Evolutionary conservation across 1,284 basidiomycete genomes (phyloP).

Genomic region (Stygiomarasmius scandens): DNA sequence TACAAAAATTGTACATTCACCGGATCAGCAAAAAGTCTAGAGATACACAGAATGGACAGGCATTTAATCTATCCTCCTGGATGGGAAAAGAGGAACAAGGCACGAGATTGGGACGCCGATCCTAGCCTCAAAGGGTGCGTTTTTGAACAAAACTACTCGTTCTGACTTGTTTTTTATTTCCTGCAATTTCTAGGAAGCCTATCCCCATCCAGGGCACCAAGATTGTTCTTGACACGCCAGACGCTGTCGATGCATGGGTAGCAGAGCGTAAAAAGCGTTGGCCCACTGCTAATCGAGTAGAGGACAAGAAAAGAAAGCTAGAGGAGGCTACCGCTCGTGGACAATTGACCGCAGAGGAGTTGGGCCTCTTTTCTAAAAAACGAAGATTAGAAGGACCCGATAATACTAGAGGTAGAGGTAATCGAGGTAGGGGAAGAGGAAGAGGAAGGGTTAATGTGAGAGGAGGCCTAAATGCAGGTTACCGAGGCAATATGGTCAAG

Average conservation of each 20-base stretch:
- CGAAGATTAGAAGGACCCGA: slow-evolving; percentile 32
- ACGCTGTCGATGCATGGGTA: slow-evolving; percentile 83
- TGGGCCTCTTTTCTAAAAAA: slow-evolving; percentile 39
- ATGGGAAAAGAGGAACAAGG: slow-evolving; percentile 68
- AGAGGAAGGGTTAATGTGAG: slow-evolving; percentile 1
- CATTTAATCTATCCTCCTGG: slow-evolving; percentile 83
- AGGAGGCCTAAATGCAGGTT: neutral
- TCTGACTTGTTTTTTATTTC: too few species aligned
- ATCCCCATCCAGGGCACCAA: slow-evolving; percentile 83
- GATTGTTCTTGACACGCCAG: slow-evolving; percentile 77
- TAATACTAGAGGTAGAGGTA: too few species aligned
- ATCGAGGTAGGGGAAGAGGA: slow-evolving; percentile 33
- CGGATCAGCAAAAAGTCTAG: slow-evolving; percentile 75
- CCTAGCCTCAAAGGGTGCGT: slow-evolving; percentile 71
- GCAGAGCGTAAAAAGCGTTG: slow-evolving; percentile 84
- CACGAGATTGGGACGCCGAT: slow-evolving; percentile 73
- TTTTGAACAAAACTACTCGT: too few species aligned
- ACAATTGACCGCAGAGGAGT: slow-evolving; percentile 60
- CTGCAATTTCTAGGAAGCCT: slow-evolving; percentile 63
- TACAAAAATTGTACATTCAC: slow-evolving; percentile 72
- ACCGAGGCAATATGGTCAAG: neutral
- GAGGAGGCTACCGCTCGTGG: slow-evolving; percentile 81
- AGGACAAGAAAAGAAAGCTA: slow-evolving; percentile 76
- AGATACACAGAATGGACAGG: slow-evolving; percentile 88
- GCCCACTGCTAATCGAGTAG: slow-evolving; percentile 69